Evolutionary conservation across 345 rosid genomes (phyloP).

Genomic region (Kandelia obovata): DNA sequence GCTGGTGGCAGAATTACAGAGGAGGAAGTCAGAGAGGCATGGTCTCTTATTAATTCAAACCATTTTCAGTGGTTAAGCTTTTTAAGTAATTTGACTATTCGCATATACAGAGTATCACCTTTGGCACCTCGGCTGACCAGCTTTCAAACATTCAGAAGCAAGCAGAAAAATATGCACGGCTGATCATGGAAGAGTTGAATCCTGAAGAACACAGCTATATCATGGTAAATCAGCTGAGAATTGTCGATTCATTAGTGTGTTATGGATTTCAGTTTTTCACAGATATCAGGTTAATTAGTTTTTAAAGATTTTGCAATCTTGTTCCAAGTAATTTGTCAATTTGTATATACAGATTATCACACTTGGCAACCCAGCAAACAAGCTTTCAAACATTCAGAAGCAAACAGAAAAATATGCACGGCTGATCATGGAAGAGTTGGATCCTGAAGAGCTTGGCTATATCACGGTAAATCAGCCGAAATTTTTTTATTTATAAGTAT

Average conservation of each 20-base stretch:
- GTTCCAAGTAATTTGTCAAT: neutral
- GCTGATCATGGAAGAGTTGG: slow-evolving; percentile 78
- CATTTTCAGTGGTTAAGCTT: too few relatives aligned
- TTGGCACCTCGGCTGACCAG: slow-evolving; percentile 77
- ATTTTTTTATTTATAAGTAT: neutral
- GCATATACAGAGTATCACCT: slow-evolving; percentile 48
- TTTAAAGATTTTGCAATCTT: neutral
- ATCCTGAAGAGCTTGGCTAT: slow-evolving; percentile 63
- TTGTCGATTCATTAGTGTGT: neutral
- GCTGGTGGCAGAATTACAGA: slow-evolving; percentile 79
- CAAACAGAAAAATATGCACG: slow-evolving; percentile 79
- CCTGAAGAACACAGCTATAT: slow-evolving; percentile 68
- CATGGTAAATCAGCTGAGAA: slow-evolving; percentile 41
- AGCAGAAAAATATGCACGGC: slow-evolving; percentile 73
- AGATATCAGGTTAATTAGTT: neutral
- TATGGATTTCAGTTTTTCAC: neutral
- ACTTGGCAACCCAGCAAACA: slow-evolving; percentile 74
- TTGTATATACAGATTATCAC: slow-evolving; percentile 50
- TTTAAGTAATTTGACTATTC: neutral
- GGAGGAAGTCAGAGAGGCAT: slow-evolving; percentile 69
- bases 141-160: slow-evolving; percentile 58
- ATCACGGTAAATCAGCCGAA: slow-evolving; percentile 49
- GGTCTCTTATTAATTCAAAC: neutral
- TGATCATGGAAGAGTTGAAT: slow-evolving; percentile 84
- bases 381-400: slow-evolving; percentile 53